phyloP scores from a whole-genome alignment of 2,329 filamentous ascomycete genomes.

The Epichloe gansuensis region DNA sequence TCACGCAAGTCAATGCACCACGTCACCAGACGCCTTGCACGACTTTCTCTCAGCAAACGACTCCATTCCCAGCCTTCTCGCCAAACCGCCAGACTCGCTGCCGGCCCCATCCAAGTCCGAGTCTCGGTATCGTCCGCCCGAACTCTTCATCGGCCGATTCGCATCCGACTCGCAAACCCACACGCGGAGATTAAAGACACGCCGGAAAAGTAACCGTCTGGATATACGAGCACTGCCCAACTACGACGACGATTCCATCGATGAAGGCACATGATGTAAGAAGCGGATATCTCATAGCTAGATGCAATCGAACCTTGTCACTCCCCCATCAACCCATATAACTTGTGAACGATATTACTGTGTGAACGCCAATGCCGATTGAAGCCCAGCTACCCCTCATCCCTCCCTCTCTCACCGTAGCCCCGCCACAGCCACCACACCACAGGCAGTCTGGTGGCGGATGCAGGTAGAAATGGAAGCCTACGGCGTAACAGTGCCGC shows the following conservation, averaged over 20 bases:
- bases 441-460: too few species aligned
- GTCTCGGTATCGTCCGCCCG: slow-evolving; percentile 4
- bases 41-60: neutral
- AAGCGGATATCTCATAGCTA: neutral
- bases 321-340: too few species aligned
- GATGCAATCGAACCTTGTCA: neutral
- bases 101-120: neutral
- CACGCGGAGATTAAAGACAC: slow-evolving; percentile 7
- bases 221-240: slow-evolving; percentile 21
- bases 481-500: too few species aligned
- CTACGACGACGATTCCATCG: slow-evolving; percentile 22
- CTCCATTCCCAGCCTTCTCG: slow-evolving; percentile 7
- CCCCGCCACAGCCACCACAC: too few species aligned
- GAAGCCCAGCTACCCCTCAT: too few species aligned
- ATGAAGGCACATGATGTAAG: slow-evolving; percentile 5
- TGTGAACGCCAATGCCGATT: too few species aligned
- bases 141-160: slow-evolving; percentile 19
- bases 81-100: neutral
- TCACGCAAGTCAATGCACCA: neutral
- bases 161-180: slow-evolving; percentile 6
- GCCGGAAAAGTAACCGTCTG: slow-evolving; percentile 15
- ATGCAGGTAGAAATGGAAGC: too few species aligned
- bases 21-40: neutral
- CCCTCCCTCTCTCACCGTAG: too few species aligned
- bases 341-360: too few species aligned